These are phyloP conservation scores for Ogataea zsoltii DNA, from an alignment of 805 yeast species.

Conservation along the genomic window DNA sequence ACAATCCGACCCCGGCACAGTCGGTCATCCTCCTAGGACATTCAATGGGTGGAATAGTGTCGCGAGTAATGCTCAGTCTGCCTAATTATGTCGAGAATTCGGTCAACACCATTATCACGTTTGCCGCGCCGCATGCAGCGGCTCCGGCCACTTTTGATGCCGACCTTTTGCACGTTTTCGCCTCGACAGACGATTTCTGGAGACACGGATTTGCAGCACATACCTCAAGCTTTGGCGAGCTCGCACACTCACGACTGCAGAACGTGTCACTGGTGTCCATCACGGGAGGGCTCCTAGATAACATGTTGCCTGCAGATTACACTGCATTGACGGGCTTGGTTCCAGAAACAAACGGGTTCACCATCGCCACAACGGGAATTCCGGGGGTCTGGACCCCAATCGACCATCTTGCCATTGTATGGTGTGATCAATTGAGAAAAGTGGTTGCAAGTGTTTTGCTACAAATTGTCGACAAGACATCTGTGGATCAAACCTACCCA, in stretches of 20 bases:
- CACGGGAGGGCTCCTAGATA: slow-evolving; percentile 84
- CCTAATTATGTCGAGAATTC: slow-evolving; percentile 73
- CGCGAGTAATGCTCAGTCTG: slow-evolving; percentile 78
- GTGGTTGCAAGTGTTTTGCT: slow-evolving; percentile 59
- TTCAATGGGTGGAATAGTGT: slow-evolving; percentile 97
- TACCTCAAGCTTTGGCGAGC: slow-evolving; percentile 14
- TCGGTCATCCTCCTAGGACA: slow-evolving; percentile 85
- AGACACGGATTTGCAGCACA: slow-evolving; percentile 49
- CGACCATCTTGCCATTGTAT: slow-evolving; percentile 92
- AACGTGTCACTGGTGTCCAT: slow-evolving; percentile 77
- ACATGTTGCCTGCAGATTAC: slow-evolving; percentile 86
- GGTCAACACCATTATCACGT: slow-evolving; percentile 78
- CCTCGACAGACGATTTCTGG: slow-evolving; percentile 81
- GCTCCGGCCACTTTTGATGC: slow-evolving; percentile 95
- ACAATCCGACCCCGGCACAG: slow-evolving; percentile 29
- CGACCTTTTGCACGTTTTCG: slow-evolving; percentile 73
- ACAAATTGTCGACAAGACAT: slow-evolving; percentile 53
- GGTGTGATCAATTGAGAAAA: slow-evolving; percentile 88
- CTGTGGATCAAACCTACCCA: slow-evolving; percentile 51
- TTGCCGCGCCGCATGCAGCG: slow-evolving; percentile 89
- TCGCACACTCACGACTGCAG: slow-evolving; percentile 48
- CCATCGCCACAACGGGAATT: slow-evolving; percentile 81
- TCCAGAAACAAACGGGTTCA: slow-evolving; percentile 76
- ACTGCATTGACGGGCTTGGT: slow-evolving; percentile 70
- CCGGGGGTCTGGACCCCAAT: slow-evolving; percentile 93